Conservation (phyloP, 495 filamentous ascomycete genomes). For the Gamarada debralockiae region DNA sequence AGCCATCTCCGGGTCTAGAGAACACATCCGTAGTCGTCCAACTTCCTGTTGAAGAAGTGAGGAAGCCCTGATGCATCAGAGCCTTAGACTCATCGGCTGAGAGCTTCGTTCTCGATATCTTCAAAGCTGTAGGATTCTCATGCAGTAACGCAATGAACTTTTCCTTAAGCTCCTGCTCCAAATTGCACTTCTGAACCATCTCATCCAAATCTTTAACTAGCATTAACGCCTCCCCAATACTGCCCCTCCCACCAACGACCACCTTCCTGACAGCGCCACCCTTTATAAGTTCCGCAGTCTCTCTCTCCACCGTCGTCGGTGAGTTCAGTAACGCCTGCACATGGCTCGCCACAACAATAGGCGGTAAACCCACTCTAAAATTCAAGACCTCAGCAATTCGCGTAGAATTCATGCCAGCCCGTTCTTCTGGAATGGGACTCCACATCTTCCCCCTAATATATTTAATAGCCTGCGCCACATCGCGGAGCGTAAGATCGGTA, state of each 20-base stretch:
- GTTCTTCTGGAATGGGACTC: slow-evolving; percentile 55
- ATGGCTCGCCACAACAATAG: slow-evolving; percentile 67
- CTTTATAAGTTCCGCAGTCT: slow-evolving; percentile 60
- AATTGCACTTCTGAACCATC: slow-evolving; percentile 39
- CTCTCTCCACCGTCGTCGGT: slow-evolving; percentile 68
- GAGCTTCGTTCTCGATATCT: slow-evolving; percentile 45
- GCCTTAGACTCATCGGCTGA: slow-evolving; percentile 47
- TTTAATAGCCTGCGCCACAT: slow-evolving; percentile 60
- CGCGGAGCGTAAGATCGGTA: slow-evolving; percentile 49
- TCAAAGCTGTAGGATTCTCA: slow-evolving; percentile 48
- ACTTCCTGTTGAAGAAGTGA: slow-evolving; percentile 51
- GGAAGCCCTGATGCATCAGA: slow-evolving; percentile 68
- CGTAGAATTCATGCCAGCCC: slow-evolving; percentile 69
- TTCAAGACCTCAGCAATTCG: slow-evolving; percentile 69
- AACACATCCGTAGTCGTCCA: slow-evolving; percentile 43
- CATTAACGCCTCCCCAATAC: slow-evolving; percentile 69
- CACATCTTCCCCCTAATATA: slow-evolving; percentile 66
- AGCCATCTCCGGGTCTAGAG: slow-evolving; percentile 49
- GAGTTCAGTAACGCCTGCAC: slow-evolving; percentile 62
- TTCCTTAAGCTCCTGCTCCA: slow-evolving; percentile 51
- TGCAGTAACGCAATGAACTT: slow-evolving; percentile 54
- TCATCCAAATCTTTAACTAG: slow-evolving; percentile 57
- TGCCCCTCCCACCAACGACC: slow-evolving; percentile 61
- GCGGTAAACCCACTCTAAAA: slow-evolving; percentile 61
- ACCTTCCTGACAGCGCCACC: slow-evolving; percentile 61